Percentiles rank a stretch among this genome's conserved stretches.
phyloP scores from a whole-genome alignment of 2,329 filamentous ascomycete species.

The Phoma sp. region DNA sequence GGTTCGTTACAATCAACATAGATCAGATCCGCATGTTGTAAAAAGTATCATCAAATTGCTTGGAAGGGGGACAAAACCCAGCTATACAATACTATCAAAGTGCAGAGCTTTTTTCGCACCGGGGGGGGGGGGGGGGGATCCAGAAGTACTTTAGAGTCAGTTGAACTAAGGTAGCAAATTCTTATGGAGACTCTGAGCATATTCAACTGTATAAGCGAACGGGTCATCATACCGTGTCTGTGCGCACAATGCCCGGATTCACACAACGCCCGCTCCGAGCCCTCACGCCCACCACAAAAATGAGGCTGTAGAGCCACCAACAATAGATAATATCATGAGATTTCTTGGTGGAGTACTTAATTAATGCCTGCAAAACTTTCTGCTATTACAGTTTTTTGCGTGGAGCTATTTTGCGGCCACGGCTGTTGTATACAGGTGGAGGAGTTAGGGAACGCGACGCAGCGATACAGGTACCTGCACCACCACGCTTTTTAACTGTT shows the following conservation, averaged over 20 bases:
- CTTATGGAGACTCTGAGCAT: too few species aligned
- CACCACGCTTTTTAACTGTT: slow-evolving; percentile 4
- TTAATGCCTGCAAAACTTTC: not conserved
- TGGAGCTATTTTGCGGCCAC: not conserved
- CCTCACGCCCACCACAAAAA: not conserved
- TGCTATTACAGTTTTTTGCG: not conserved
- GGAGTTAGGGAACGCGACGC: not conserved
- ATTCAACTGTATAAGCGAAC: too few species aligned
- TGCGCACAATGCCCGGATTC: too few species aligned
- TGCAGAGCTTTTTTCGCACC: too few species aligned
- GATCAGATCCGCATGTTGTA: not conserved
- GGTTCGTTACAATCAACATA: not conserved
- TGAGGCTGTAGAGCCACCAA: not conserved
- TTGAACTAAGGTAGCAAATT: too few species aligned
- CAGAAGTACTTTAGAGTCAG: too few species aligned
- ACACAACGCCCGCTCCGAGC: too few species aligned
- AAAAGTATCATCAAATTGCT: not conserved
- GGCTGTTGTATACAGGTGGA: not conserved
- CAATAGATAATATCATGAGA: not conserved
- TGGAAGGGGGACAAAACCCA: not conserved
- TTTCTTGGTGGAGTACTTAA: not conserved
- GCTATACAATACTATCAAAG: not conserved
- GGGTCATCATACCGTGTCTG: too few species aligned
- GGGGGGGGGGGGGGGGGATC: too few species aligned
- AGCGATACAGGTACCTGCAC: not conserved